Base-by-base conservation (phyloP, 2,329 filamentous ascomycete genomes). In the Teratosphaeria viscida region DNA sequence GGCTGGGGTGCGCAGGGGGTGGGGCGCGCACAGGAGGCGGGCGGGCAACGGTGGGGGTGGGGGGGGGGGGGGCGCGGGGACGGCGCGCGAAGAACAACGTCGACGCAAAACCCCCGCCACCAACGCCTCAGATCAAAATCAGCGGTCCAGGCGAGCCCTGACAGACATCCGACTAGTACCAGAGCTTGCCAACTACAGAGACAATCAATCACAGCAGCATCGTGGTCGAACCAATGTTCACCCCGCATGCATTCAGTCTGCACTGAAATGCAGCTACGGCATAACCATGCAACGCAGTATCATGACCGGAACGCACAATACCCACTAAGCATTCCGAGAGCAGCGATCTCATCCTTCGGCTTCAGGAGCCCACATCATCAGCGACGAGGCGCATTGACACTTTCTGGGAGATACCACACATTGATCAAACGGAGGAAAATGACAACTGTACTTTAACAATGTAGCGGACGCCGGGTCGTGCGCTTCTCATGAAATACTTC, bases 81-180 rank as follows among this genome's bases (percentile, higher is more conserved):
- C n/a, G 71, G 60, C 64, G 70, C 59, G 70, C 67, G 16, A 64
- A 58, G 27, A 65, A 73, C 59, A 74, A 74, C 57, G 60, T 64
- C 10, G 66, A 68, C 39, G 69, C 65, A 37, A 57, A 55, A 4
- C 72, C 72, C 8, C 72, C 72, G 8, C 67, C 71, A 23, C 72
- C 72, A 2, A 72, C 67, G 59, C 72, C 72, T 26, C 70, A 71
- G 56, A 74, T 74, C 65, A 73, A 73, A 59, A 71, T 74, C 61
- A 72, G 69, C 60, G 72, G 72, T 10, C 72, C 72, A 19, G 71
- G 70, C n/a, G 71, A 74, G 61, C 69, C 71, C 32, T 74, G 52
- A 62, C 53, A 37, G 53, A 34, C 53, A 29, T 55, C 29, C 2
- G 7, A 8, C 5, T 29, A 11, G 53, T 29, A n/a, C n/a, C n/a